Conservation (phyloP, 495 filamentous ascomycete genomes). For the Penicillium robsamsonii region DNA sequence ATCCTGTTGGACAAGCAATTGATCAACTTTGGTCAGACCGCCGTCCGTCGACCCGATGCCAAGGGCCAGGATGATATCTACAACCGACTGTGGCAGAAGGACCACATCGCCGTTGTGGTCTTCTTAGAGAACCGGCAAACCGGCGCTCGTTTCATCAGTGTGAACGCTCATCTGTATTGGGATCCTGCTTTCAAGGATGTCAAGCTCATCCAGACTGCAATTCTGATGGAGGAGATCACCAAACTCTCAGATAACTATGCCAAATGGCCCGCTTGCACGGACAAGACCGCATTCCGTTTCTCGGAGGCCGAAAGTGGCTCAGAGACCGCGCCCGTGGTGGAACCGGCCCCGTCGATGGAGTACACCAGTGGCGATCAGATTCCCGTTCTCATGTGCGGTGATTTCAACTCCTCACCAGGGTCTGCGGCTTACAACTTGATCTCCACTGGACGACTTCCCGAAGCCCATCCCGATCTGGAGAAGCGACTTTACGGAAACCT, state of each 20-base stretch:
- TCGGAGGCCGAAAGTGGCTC: conserved; percentile 57
- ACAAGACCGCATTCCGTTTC: conserved; percentile 73
- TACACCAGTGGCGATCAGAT: conserved; percentile 84
- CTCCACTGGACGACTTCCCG: conserved; percentile 65
- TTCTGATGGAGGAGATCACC: conserved; percentile 85
- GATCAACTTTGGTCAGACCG: conserved; percentile 85
- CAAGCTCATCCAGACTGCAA: conserved; percentile 90
- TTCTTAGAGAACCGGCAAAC: conserved; percentile 90
- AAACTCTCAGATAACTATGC: conserved; percentile 81
- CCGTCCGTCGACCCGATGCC: conserved; percentile 90
- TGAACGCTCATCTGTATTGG: conserved; percentile 93
- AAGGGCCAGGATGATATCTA: conserved; percentile 95
- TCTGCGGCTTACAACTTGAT: conserved; percentile 89
- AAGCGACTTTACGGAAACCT: conserved; percentile 82
- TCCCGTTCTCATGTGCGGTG: conserved; percentile 86
- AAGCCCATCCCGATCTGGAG: conserved; percentile 72
- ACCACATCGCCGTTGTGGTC: conserved; percentile 86
- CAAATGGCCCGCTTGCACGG: conserved; percentile 68
- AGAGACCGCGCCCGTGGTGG: conserved; percentile 47
- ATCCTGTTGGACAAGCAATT: conserved; percentile 89
- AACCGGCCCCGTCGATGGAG: conserved; percentile 66
- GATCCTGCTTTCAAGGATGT: conserved; percentile 87
- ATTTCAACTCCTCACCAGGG: conserved; percentile 86
- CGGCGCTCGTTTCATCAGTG: conserved; percentile 83
- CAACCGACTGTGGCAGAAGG: conserved; percentile 96